phyloP scores from a whole-genome alignment of 1,284 basidiomycete species.

The Austroboletus sp. region DNA sequence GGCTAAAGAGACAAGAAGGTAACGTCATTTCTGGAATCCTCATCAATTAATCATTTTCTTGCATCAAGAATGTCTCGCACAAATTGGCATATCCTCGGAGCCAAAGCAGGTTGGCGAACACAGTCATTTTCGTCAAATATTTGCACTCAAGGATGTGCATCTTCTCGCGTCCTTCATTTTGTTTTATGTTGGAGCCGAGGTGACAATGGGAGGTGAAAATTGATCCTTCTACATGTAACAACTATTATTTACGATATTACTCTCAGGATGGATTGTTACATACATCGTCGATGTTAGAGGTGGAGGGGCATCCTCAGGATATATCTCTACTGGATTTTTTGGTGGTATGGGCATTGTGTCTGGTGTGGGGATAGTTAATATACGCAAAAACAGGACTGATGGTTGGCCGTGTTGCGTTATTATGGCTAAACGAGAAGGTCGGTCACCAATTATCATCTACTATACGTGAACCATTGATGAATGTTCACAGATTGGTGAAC shows the following conservation, averaged over 20 bases:
- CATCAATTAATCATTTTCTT: not conserved
- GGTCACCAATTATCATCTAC: not conserved
- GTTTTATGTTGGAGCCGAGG: constrained; percentile 53
- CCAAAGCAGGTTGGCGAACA: constrained; percentile 21
- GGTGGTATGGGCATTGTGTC: constrained; percentile 29
- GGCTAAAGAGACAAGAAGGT: constrained; percentile 51
- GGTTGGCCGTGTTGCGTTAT: constrained; percentile 23
- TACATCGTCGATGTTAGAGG: constrained; percentile 30
- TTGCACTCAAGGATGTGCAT: constrained; percentile 43
- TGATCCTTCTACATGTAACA: not conserved
- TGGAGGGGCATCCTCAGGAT: constrained; percentile 43
- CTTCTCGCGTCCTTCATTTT: constrained; percentile 46
- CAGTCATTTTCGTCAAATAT: constrained; percentile 46
- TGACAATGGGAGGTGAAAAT: constrained; percentile 43
- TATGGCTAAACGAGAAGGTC: constrained; percentile 27
- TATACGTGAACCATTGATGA: not conserved
- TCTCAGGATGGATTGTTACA: constrained; percentile 34
- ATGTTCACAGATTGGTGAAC: constrained; percentile 23
- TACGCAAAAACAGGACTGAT: constrained; percentile 17
- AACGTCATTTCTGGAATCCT: not conserved
- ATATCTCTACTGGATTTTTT: constrained; percentile 45
- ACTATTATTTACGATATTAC: not conserved
- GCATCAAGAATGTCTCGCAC: constrained; percentile 22
- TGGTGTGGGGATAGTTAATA: not conserved
- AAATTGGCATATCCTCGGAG: constrained; percentile 29